Evolutionary conservation across 768 basidiomycete genomes (phyloP).

Genomic region (Rhizopogon salebrosus): DNA sequence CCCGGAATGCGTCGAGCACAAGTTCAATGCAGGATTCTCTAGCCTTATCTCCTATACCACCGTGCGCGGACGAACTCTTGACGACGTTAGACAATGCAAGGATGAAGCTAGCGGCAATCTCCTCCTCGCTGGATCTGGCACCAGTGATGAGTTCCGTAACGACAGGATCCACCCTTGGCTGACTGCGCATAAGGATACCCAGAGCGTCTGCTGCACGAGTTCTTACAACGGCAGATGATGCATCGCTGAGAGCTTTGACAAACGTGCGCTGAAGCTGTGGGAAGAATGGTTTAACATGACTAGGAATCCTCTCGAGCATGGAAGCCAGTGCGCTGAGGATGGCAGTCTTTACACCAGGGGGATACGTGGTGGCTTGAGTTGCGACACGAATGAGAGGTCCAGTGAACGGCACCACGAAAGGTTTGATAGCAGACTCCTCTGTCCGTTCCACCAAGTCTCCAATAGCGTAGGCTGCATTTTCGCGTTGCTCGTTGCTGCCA

Average conservation of each 20-base stretch:
- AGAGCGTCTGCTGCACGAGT: constrained; percentile 79
- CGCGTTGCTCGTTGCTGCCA: constrained; percentile 91
- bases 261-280: constrained; percentile 96
- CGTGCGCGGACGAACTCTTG: constrained; percentile 46
- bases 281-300: constrained; percentile 96
- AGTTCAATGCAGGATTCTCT: constrained; percentile 71
- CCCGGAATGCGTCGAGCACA: constrained; percentile 73
- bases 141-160: constrained; percentile 78
- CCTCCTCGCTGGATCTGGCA: constrained; percentile 57
- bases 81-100: constrained; percentile 75
- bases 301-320: constrained; percentile 82
- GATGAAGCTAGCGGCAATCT: constrained; percentile 70
- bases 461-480: constrained; percentile 93
- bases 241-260: constrained; percentile 85
- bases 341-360: constrained; percentile 88
- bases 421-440: constrained; percentile 81
- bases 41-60: constrained; percentile 74
- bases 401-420: constrained; percentile 92
- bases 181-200: constrained; percentile 85
- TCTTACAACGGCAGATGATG: constrained; percentile 72
- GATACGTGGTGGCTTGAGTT: constrained; percentile 83
- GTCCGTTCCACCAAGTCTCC: constrained; percentile 93
- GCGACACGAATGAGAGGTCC: constrained; percentile 95
- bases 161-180: constrained; percentile 90
- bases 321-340: constrained; percentile 82